These are phyloP conservation scores for Poronia punctata DNA, from an alignment of 495 filamentous ascomycete genomes.

Conservation along the genomic window DNA sequence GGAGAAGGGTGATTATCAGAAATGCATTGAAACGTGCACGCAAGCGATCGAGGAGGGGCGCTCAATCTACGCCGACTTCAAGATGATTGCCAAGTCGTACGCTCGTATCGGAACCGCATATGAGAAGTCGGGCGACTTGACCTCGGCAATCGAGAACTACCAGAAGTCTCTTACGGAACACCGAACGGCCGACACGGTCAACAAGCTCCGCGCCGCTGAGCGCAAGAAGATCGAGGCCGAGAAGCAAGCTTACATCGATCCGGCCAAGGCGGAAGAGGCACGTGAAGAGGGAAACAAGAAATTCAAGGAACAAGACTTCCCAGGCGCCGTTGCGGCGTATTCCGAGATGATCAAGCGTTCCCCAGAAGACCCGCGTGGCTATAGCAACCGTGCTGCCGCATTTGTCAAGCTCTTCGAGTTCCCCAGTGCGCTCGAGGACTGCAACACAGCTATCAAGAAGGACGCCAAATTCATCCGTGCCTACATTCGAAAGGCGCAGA, in stretches of 20 bases:
- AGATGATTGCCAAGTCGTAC: conserved; percentile 93
- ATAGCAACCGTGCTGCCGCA: conserved; percentile 93
- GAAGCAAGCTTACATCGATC: conserved; percentile 77
- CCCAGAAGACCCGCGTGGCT: conserved; percentile 87
- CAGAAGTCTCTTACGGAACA: conserved; percentile 92
- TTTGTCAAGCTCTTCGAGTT: conserved; percentile 95
- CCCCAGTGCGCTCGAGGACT: conserved; percentile 87
- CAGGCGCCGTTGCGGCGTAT: conserved; percentile 90
- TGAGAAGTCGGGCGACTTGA: conserved; percentile 78
- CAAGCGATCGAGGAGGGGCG: conserved; percentile 86
- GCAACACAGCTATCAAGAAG: conserved; percentile 80
- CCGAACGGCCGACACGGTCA: conserved; percentile 87
- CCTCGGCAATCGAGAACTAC: conserved; percentile 81
- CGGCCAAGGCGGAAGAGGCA: conserved; percentile 88
- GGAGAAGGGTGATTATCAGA: conserved; percentile 90
- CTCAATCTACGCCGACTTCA: conserved; percentile 85
- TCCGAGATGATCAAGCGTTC: conserved; percentile 95
- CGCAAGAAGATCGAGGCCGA: conserved; percentile 75
- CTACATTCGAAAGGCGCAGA: conserved; percentile 90
- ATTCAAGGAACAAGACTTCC: conserved; percentile 97
- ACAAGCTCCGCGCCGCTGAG: conserved; percentile 90
- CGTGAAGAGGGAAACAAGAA: conserved; percentile 90
- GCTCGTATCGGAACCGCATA: conserved; percentile 85
- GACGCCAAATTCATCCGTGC: conserved; percentile 92
- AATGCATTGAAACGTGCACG: conserved; percentile 76